Evolutionary conservation across 257 asterid genomes (phyloP).

Genomic region (Ocimum tenuiflorum): DNA sequence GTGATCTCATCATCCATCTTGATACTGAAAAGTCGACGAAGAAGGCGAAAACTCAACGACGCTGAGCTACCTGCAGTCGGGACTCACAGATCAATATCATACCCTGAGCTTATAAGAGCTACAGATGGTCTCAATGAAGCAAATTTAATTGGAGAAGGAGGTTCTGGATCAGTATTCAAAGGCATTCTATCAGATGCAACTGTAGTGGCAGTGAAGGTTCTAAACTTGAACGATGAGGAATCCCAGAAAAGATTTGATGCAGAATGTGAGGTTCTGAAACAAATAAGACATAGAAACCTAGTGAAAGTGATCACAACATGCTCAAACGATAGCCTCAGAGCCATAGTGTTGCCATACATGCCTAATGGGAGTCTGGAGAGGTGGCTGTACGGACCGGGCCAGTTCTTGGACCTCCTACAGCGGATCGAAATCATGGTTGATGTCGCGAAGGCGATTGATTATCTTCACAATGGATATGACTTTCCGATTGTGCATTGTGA

Average conservation of each 20-base stretch:
- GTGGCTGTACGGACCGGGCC: conserved; percentile 17
- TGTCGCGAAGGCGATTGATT: conserved; percentile 35
- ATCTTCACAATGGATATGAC: conserved; percentile 29
- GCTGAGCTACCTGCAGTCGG: conserved; percentile 10
- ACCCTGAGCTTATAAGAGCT: conserved; percentile 24
- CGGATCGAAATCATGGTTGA: conserved; percentile 27
- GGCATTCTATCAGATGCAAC: conserved; percentile 22
- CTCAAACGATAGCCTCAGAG: conserved; percentile 15
- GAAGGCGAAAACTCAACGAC: not conserved
- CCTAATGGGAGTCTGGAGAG: conserved; percentile 31
- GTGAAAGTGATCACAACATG: conserved; percentile 34
- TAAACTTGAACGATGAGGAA: conserved; percentile 19
- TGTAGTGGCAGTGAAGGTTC: conserved; percentile 29
- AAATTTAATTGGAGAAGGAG: conserved; percentile 29
- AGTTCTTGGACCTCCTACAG: not conserved
- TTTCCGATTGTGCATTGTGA: conserved; percentile 35
- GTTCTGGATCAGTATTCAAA: conserved; percentile 34
- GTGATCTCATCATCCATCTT: conserved; percentile 7
- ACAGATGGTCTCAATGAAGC: conserved; percentile 27
- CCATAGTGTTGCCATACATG: conserved; percentile 34
- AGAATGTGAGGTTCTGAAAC: conserved; percentile 28
- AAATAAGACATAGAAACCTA: conserved; percentile 31
- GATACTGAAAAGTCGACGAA: conserved; percentile 10
- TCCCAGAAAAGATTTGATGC: conserved; percentile 24
- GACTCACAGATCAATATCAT: conserved; percentile 18